These are phyloP conservation scores for Rhodotorula sp. DNA, from an alignment of 1,284 basidiomycete genomes.

Conservation along the genomic window DNA sequence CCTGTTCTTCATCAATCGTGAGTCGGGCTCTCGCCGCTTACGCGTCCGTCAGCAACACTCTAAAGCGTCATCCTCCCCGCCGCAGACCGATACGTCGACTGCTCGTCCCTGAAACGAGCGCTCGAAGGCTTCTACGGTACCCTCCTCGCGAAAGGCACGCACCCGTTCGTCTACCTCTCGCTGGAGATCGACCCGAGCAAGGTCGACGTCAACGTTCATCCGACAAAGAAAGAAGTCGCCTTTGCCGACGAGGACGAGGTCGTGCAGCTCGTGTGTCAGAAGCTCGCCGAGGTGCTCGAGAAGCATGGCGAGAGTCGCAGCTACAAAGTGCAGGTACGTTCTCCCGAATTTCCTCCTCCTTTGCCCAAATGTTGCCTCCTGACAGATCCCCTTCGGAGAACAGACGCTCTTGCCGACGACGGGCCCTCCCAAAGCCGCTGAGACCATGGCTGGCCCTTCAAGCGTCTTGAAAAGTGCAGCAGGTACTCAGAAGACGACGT, in stretches of 20 bases:
- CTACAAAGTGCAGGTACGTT: constrained; percentile 75
- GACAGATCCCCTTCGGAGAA: background rate
- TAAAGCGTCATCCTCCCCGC: background rate
- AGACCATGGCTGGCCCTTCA: constrained; percentile 5
- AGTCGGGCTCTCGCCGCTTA: constrained; percentile 47
- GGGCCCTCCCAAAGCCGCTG: constrained; percentile 22
- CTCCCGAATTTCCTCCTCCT: no score
- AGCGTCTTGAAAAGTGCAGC: background rate
- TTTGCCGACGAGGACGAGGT: constrained; percentile 92
- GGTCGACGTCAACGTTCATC: constrained; percentile 97
- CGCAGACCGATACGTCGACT: constrained; percentile 90
- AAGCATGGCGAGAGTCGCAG: constrained; percentile 65
- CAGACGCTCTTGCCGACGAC: constrained; percentile 53
- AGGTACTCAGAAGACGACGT: background rate
- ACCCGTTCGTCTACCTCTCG: constrained; percentile 89
- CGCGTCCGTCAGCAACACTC: background rate
- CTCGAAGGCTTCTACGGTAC: constrained; percentile 82
- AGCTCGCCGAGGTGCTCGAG: constrained; percentile 66
- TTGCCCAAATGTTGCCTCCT: background rate
- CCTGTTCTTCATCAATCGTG: constrained; percentile 96
- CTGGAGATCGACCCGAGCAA: constrained; percentile 79
- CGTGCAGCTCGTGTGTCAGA: constrained; percentile 73
- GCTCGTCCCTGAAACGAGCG: constrained; percentile 77
- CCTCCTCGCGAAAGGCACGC: constrained; percentile 86
- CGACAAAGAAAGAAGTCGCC: constrained; percentile 83